These are phyloP conservation scores for Colletotrichum somersetense DNA, from an alignment of 2,329 filamentous ascomycete genomes.

Conservation along the genomic window DNA sequence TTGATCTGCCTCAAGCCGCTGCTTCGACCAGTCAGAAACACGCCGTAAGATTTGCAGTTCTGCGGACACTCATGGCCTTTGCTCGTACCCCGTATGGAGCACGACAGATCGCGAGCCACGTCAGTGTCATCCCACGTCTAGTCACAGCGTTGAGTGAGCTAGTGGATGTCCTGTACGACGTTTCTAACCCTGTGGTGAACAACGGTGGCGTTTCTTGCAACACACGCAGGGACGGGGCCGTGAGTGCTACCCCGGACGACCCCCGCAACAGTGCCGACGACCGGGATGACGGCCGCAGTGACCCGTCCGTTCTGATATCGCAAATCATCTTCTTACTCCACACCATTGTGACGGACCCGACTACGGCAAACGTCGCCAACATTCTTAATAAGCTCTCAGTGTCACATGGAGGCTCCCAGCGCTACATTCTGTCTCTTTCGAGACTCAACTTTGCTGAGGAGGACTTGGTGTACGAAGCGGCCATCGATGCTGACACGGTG, in stretches of 20 bases:
- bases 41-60: conserved; percentile 58
- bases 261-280: conserved; percentile 26
- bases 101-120: conserved; percentile 75
- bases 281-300: conserved; percentile 30
- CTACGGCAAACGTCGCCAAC: conserved; percentile 63
- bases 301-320: conserved; percentile 61
- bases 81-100: conserved; percentile 73
- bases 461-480: conserved; percentile 80
- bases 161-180: conserved; percentile 80
- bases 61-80: conserved; percentile 71
- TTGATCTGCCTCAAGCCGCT: conserved; percentile 64
- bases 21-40: conserved; percentile 56
- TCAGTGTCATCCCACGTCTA: conserved; percentile 78
- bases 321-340: conserved; percentile 65
- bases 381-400: conserved; percentile 78
- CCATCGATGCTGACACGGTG: conserved; percentile 81
- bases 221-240: conserved; percentile 28
- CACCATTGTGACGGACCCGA: conserved; percentile 62
- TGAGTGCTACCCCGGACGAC: conserved; percentile 32
- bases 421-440: conserved; percentile 84
- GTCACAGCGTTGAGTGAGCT: conserved; percentile 74
- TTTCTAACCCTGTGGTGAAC: conserved; percentile 33
- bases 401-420: conserved; percentile 80
- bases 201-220: conserved; percentile 10
- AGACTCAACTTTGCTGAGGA: conserved; percentile 88